Conservation (phyloP, 768 basidiomycete species). For the Suillus discolor region DNA sequence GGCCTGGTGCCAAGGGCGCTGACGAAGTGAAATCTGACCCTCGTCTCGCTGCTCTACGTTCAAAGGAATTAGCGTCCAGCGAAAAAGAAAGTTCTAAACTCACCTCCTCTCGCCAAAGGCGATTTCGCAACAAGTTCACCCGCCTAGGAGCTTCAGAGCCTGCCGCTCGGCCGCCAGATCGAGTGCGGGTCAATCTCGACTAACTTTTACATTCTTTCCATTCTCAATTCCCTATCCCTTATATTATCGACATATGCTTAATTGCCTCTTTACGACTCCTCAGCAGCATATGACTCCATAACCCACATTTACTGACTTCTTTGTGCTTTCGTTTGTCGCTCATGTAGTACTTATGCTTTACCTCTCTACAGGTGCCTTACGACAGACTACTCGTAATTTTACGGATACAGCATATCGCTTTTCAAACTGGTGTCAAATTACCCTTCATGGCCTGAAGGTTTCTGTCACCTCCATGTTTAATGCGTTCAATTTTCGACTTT, state of each 20-base stretch:
- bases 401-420: slow-evolving; percentile 1
- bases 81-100: slow-evolving; percentile 11
- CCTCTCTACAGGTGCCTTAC: slow-evolving; percentile 4
- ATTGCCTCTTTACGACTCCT: slow-evolving; percentile 1
- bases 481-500: neutral
- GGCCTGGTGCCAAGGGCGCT: slow-evolving; percentile 28
- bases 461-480: neutral
- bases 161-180: slow-evolving; percentile 33
- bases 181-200: slow-evolving; percentile 39
- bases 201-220: slow-evolving; percentile 25
- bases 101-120: slow-evolving; percentile 24
- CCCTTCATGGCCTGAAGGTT: neutral
- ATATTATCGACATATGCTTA: slow-evolving; percentile 2
- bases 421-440: neutral
- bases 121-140: slow-evolving; percentile 31
- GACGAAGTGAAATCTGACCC: slow-evolving; percentile 30
- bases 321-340: slow-evolving; percentile 1
- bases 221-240: slow-evolving; percentile 4
- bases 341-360: slow-evolving; percentile 7
- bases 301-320: slow-evolving; percentile 4
- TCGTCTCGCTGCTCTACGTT: slow-evolving; percentile 25
- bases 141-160: slow-evolving; percentile 32
- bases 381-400: slow-evolving; percentile 4
- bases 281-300: neutral
- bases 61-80: slow-evolving; percentile 28